A percentile compares a stretch with the other conserved stretches of the same genome.
Conservation (phyloP, 2,329 filamentous ascomycete genomes). For the Juglanconis juglandina region DNA sequence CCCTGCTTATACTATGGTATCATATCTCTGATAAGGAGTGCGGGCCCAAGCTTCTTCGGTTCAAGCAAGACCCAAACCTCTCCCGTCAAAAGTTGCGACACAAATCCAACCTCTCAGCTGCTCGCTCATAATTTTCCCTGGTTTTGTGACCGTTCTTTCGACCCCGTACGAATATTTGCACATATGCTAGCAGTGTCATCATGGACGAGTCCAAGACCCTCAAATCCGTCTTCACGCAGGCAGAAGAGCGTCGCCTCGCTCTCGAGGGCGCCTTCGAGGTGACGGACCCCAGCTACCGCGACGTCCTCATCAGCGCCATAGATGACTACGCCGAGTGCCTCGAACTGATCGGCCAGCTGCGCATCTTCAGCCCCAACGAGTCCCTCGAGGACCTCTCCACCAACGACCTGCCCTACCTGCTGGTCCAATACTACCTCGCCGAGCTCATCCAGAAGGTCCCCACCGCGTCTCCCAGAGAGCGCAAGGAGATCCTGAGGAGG, state of each 20-base stretch:
- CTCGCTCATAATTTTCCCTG: not conserved
- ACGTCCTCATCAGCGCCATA: slow-evolving; percentile 65
- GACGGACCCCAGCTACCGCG: slow-evolving; percentile 63
- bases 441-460: slow-evolving; percentile 72
- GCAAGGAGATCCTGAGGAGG: slow-evolving; percentile 58
- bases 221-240: slow-evolving; percentile 46
- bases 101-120: not conserved
- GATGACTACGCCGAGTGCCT: slow-evolving; percentile 70
- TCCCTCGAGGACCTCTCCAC: slow-evolving; percentile 81
- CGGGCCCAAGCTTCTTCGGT: no score
- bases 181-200: slow-evolving; percentile 21
- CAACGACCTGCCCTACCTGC: slow-evolving; percentile 79
- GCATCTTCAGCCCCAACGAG: slow-evolving; percentile 90
- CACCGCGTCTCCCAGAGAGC: slow-evolving; percentile 48
- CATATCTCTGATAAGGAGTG: no score
- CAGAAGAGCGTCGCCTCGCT: slow-evolving; percentile 48
- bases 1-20: no score
- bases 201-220: slow-evolving; percentile 46
- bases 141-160: not conserved
- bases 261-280: slow-evolving; percentile 64
- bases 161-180: not conserved
- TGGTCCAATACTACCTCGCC: slow-evolving; percentile 73
- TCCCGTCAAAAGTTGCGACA: no score
- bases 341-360: slow-evolving; percentile 64
- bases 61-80: no score